Evolutionary conservation across 495 filamentous ascomycete species (phyloP).

Genomic region (Lasiosphaeris hirsuta): DNA sequence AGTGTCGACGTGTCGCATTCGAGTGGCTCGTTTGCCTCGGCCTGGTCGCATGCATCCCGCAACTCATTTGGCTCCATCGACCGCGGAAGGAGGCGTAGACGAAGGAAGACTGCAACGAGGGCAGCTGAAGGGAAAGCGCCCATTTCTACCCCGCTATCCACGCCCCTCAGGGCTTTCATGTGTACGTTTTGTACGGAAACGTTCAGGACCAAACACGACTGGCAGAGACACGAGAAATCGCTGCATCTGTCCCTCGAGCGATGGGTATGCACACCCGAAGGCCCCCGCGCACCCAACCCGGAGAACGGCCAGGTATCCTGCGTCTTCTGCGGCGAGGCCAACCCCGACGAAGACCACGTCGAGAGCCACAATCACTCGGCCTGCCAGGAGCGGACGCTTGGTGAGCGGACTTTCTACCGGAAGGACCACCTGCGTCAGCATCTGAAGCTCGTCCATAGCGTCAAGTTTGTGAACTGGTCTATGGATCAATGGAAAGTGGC

Average conservation of each 20-base stretch:
- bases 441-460: slow-evolving; percentile 70
- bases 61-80: slow-evolving; percentile 56
- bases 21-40: slow-evolving; percentile 68
- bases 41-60: slow-evolving; percentile 64
- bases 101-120: slow-evolving; percentile 48
- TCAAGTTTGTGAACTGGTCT: slow-evolving; percentile 54
- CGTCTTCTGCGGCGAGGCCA: slow-evolving; percentile 60
- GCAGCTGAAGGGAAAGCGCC: slow-evolving; percentile 14
- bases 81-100: slow-evolving; percentile 68
- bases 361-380: slow-evolving; percentile 68
- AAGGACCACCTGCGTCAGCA: slow-evolving; percentile 86
- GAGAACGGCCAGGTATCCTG: slow-evolving; percentile 54
- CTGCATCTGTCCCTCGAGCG: slow-evolving; percentile 73
- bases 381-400: slow-evolving; percentile 61
- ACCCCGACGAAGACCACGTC: slow-evolving; percentile 59
- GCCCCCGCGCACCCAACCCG: slow-evolving; percentile 49
- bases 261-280: slow-evolving; percentile 74
- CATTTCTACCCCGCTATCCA: slow-evolving; percentile 15
- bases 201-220: slow-evolving; percentile 81
- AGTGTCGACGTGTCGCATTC: slow-evolving; percentile 70
- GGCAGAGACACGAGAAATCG: slow-evolving; percentile 79
- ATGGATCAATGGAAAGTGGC: slow-evolving; percentile 69
- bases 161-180: slow-evolving; percentile 60
- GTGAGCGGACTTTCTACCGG: slow-evolving; percentile 72
- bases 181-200: slow-evolving; percentile 83